These are phyloP conservation scores for Neonectria punicea DNA, from an alignment of 2,329 filamentous ascomycete species.

Conservation along the genomic window DNA sequence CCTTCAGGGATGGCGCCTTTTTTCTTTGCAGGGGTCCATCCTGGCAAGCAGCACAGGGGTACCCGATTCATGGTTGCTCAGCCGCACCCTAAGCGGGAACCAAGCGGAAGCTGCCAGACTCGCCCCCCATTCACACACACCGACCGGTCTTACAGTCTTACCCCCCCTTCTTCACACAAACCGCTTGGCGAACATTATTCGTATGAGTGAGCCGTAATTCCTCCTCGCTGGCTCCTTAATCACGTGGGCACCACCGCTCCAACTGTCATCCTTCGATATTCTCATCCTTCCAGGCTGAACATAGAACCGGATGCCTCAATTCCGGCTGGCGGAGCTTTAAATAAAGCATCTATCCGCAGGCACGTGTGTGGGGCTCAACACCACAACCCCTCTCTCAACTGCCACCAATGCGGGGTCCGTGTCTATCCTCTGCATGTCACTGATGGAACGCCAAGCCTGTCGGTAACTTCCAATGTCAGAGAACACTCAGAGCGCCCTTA, in stretches of 20 bases:
- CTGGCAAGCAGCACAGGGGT: slow-evolving; percentile 4
- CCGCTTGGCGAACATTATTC: background rate
- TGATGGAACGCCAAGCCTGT: slow-evolving; percentile 5
- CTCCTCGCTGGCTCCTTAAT: background rate
- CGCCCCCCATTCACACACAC: background rate
- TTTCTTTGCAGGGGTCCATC: background rate
- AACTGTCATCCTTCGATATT: background rate
- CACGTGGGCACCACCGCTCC: background rate
- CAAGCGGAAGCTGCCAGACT: slow-evolving; percentile 12
- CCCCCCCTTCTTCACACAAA: background rate
- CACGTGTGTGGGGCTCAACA: slow-evolving; percentile 16
- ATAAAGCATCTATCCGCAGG: slow-evolving; percentile 16
- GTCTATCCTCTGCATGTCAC: slow-evolving; percentile 3
- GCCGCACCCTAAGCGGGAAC: slow-evolving; percentile 24
- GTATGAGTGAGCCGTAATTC: background rate
- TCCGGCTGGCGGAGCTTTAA: slow-evolving; percentile 3
- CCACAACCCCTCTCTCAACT: slow-evolving; percentile 7
- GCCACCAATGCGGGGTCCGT: slow-evolving; percentile 19
- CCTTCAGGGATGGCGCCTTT: background rate
- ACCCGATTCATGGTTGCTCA: slow-evolving; percentile 18
- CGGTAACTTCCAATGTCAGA: background rate
- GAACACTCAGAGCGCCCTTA: background rate
- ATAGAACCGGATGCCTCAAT: background rate
- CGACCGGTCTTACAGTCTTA: background rate
- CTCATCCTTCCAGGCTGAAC: background rate